These are phyloP conservation scores for Vigna hirtella DNA, from an alignment of 306 rosid genomes.

Conservation along the genomic window DNA sequence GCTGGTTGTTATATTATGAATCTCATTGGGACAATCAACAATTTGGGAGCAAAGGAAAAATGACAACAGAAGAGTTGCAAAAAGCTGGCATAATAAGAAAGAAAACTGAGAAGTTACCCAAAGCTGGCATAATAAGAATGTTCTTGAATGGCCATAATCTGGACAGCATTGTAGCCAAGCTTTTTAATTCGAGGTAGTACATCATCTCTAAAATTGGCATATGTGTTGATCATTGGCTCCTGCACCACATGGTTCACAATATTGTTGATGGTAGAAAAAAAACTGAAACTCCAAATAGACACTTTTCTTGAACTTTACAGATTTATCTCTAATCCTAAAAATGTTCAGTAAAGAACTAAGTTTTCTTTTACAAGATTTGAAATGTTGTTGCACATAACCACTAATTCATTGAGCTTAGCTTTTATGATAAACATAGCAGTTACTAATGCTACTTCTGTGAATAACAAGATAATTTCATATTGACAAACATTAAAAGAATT, in stretches of 20 bases:
- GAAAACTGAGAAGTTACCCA: conserved; percentile 66
- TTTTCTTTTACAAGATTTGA: not conserved
- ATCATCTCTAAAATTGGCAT: conserved; percentile 86
- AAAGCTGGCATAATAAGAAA: conserved; percentile 74
- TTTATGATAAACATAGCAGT: not conserved
- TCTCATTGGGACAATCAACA: conserved; percentile 18
- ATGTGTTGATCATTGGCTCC: conserved; percentile 90
- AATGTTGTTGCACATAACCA: not conserved
- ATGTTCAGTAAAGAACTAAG: too few relatives aligned
- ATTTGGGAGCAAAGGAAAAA: not conserved
- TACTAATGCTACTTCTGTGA: conserved; percentile 30
- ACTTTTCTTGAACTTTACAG: conserved; percentile 31
- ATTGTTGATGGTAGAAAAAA: conserved; percentile 26
- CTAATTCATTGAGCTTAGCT: conserved; percentile 1
- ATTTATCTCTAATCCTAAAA: conserved; percentile 21
- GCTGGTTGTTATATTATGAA: conserved; percentile 19
- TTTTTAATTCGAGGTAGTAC: conserved; percentile 66
- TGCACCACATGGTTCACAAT: conserved; percentile 52
- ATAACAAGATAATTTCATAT: conserved; percentile 16
- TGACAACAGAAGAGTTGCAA: conserved; percentile 63
- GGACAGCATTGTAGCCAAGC: conserved; percentile 99
- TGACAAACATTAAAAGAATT: conserved; percentile 24
- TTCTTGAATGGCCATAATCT: conserved; percentile 99
- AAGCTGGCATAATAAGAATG: conserved; percentile 99
- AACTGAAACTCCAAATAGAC: conserved; percentile 24